Base-by-base conservation (phyloP, 2,329 filamentous ascomycete genomes). In the Monosporascus sp. region DNA sequence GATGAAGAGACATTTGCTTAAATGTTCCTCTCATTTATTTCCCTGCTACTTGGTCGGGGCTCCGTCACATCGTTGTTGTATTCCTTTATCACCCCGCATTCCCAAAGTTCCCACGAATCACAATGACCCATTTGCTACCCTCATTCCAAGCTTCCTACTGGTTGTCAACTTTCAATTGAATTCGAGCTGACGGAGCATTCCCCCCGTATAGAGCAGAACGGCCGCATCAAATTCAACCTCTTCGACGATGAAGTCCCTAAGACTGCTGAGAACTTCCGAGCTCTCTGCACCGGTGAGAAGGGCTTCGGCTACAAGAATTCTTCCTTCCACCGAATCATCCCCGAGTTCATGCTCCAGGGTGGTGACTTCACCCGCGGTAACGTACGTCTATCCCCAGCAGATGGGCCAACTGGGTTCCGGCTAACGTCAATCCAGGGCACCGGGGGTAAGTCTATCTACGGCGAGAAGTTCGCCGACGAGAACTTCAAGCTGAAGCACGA, bases 311-410 rank as follows among this genome's bases (percentile, higher is more conserved):
- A 95, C 82, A 74, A 82, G 72, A 84, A 83, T 70, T 94, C 89
- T 65, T 80, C 82, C 62, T 96, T 96, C 86, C 90, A 96, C 83
- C 90, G 91, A 66, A 86, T 96, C 75, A 96, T 96, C 75, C 88
- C 88, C 64, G 74, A 90, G 54, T 96, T 96, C 83, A 96, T 96
- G 91, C 86, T 96, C 66, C 91, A 96, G 83, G 91, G 90, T 72
- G 90, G 90, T 82, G 90, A 96, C 82, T 95, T 95, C 80, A 95
- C 90, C 75, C 88, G 88, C 70, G 84, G 85, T 70, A 94, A 95
- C 76, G 91, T 96, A 80, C 73, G 89, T 76, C 45, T 46, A 34
- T 50, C 39, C 9, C 22, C 1, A 50, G 15, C 17, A 22, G 25
- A 20, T 31, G 17, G 15, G 7, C 22, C 34, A n/a, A 4, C 47